A percentile compares a stretch with the other conserved stretches of the same genome.
Conservation (phyloP, 345 rosid genomes). For the Aquilaria yunnanensis region DNA sequence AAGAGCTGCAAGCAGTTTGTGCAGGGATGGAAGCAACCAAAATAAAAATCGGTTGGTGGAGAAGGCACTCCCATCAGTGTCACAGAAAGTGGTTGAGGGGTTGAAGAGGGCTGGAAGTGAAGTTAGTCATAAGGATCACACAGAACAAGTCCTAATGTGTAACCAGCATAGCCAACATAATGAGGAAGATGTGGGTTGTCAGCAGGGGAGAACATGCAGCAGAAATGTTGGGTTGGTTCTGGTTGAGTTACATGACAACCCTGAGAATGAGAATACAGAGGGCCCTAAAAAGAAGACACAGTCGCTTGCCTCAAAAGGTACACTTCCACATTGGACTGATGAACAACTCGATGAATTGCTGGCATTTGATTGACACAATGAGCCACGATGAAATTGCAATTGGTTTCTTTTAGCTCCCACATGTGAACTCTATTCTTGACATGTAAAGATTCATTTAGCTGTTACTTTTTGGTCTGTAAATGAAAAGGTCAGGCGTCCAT, state of each 20-base stretch:
- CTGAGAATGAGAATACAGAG: neutral
- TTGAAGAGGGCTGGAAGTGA: conserved; percentile 8
- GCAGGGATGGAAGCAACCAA: conserved; percentile 14
- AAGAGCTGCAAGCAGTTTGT: conserved; percentile 11
- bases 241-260: neutral
- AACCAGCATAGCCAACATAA: conserved; percentile 13
- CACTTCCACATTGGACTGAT: conserved; percentile 73
- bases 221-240: conserved; percentile 3
- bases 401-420: too few species aligned
- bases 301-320: conserved; percentile 17
- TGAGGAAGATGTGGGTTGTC: conserved; percentile 16
- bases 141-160: conserved; percentile 1
- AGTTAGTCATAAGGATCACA: conserved; percentile 1
- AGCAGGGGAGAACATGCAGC: conserved; percentile 7
- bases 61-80: conserved; percentile 18
- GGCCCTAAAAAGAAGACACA: conserved; percentile 14
- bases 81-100: conserved; percentile 15
- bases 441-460: too few species aligned
- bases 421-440: too few species aligned
- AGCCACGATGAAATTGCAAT: neutral
- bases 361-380: conserved; percentile 38
- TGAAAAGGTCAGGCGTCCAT: too few species aligned
- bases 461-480: too few species aligned
- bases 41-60: conserved; percentile 15
- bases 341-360: conserved; percentile 81